Conservation (phyloP, 2,329 filamentous ascomycete genomes). For the Didymella pomorum region DNA sequence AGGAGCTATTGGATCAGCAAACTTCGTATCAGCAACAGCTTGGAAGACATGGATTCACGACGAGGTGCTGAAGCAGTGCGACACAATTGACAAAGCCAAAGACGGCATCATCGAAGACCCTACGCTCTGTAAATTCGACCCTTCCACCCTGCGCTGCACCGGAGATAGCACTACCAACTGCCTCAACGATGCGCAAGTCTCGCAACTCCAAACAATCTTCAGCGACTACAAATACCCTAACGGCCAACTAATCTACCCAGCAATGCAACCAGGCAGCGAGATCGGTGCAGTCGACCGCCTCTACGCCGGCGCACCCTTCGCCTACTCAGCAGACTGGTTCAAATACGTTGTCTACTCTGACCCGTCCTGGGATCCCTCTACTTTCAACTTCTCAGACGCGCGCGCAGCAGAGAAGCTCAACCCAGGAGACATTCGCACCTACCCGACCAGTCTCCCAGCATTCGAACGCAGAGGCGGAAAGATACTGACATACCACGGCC, state of each 20-base stretch:
- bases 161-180: constrained; percentile 45
- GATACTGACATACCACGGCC: constrained; percentile 56
- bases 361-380: constrained; percentile 37
- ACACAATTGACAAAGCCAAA: constrained; percentile 56
- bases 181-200: constrained; percentile 53
- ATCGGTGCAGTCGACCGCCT: constrained; percentile 48
- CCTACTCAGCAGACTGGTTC: constrained; percentile 55
- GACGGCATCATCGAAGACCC: constrained; percentile 60
- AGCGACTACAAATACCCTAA: constrained; percentile 51
- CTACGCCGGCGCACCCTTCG: constrained; percentile 50
- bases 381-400: constrained; percentile 26
- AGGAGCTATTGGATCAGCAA: constrained; percentile 28
- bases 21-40: constrained; percentile 31
- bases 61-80: constrained; percentile 59
- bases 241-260: constrained; percentile 57
- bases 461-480: constrained; percentile 53
- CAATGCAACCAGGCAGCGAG: constrained; percentile 58
- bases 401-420: constrained; percentile 47
- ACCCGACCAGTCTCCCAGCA: constrained; percentile 42
- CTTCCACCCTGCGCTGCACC: constrained; percentile 49
- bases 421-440: constrained; percentile 49
- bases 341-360: constrained; percentile 55
- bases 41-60: constrained; percentile 51
- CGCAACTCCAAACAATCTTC: constrained; percentile 55
- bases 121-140: constrained; percentile 46